These are phyloP conservation scores for Colletotrichum destructivum DNA, from an alignment of 2,329 filamentous ascomycete genomes.

Conservation along the genomic window DNA sequence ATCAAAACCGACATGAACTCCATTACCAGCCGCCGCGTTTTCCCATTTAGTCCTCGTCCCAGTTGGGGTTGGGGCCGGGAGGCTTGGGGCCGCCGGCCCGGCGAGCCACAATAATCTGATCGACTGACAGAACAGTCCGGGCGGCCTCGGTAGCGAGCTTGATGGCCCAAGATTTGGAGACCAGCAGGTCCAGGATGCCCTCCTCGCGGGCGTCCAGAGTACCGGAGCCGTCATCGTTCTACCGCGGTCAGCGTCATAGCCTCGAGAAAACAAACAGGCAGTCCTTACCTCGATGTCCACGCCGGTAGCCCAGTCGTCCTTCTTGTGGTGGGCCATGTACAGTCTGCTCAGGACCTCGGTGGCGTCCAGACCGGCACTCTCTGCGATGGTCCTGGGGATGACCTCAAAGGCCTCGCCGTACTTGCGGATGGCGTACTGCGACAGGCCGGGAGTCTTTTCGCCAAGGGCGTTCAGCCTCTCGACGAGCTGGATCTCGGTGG, in stretches of 20 bases:
- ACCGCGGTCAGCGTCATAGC: neutral
- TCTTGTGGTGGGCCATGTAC: constrained; percentile 93
- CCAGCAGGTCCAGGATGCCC: constrained; percentile 92
- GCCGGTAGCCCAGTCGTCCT: constrained; percentile 89
- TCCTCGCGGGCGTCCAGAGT: constrained; percentile 88
- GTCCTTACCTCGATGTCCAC: constrained; percentile 86
- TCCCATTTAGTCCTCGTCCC: constrained; percentile 71
- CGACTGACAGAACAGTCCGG: constrained; percentile 93
- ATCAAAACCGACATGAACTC: constrained; percentile 42
- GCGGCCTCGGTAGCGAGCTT: constrained; percentile 96
- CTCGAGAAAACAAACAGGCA: constrained; percentile 2
- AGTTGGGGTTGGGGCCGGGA: constrained; percentile 89
- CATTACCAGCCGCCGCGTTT: constrained; percentile 33
- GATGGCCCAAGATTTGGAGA: constrained; percentile 96
- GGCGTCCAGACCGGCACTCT: constrained; percentile 95
- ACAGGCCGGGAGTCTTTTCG: constrained; percentile 92
- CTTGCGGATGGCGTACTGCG: constrained; percentile 98
- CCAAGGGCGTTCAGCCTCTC: constrained; percentile 92
- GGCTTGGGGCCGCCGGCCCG: constrained; percentile 98
- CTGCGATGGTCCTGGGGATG: constrained; percentile 91
- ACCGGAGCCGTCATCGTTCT: constrained; percentile 85
- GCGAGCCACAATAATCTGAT: constrained; percentile 98
- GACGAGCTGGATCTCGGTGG: constrained; percentile 93
- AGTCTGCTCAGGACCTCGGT: constrained; percentile 95
- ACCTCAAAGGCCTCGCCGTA: constrained; percentile 98